Base-by-base conservation (phyloP, 202 grass and related monocot genomes). In the Thinopyrum obtusiflorum region DNA sequence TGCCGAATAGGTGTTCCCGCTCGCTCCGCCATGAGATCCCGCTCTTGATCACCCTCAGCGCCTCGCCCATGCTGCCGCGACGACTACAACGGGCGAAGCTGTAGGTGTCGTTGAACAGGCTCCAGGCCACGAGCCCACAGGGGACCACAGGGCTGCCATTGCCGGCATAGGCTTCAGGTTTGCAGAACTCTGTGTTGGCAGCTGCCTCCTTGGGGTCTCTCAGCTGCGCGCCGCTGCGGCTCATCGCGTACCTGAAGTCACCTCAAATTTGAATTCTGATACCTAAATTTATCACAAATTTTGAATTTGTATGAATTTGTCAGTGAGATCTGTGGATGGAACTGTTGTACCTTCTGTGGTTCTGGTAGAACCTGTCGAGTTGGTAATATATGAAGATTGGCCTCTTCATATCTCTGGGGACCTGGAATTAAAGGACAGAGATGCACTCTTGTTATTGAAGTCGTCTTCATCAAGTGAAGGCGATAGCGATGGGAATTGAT, bases 61-160 rank as follows among this genome's bases (percentile, higher is more conserved):
- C 23, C 82, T 82, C 25, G 24, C n/a, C n/a, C n/a, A n/a, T n/a
- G n/a, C 79, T 68, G 65, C 79, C 81, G 78, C 55, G 24, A 25
- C 86, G 76, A 69, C 55, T 72, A 29, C 47, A 76, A 8, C 47
- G 85, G 44, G 65, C 13, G 64, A 94, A 90, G 65, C 24, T 88
- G 66, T 92, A 94, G 3, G 93, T 94, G 73, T 92, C 93, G 77
- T 94, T 94, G 71, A 94, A 94, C 59, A 94, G 79, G 84, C 93
- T 94, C 93, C 90, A 94, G 11, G 93, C 93, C 31, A 90, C 36
- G 25, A 94, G 88, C 0, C 93, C 93, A 5, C 93, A 94, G 29
- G 93, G 93, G n/a, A 94, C 72, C 4, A 94, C 65, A 0, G 86
- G 40, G 35, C 14, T 64, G 55, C 86, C 86, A 31, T 88, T 61